These are phyloP conservation scores for Pelargonium myrrhifolium DNA, from an alignment of 441 rosid genomes.

Conservation along the genomic window DNA sequence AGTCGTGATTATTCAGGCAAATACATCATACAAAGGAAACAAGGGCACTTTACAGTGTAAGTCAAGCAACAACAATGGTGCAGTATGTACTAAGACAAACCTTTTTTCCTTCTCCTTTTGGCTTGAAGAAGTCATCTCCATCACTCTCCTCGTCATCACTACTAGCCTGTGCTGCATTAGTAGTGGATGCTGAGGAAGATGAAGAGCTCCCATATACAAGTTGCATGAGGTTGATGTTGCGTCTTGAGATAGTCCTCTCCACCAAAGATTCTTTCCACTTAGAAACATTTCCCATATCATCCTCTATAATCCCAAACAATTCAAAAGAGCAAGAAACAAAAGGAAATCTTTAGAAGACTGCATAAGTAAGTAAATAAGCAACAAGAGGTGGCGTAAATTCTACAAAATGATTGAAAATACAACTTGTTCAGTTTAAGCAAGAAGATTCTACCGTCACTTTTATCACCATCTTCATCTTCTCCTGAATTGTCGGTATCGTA, in stretches of 20 bases:
- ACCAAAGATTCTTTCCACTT: slow-evolving; percentile 73
- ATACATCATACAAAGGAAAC: not conserved
- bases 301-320: slow-evolving; percentile 29
- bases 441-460: slow-evolving; percentile 37
- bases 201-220: slow-evolving; percentile 62
- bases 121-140: slow-evolving; percentile 74
- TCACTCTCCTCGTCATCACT: slow-evolving; percentile 55
- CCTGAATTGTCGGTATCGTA: slow-evolving; percentile 42
- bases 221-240: slow-evolving; percentile 55
- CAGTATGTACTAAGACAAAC: slow-evolving; percentile 30
- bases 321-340: slow-evolving; percentile 14
- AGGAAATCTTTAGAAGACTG: not conserved
- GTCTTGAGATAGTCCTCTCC: slow-evolving; percentile 48
- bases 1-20: not conserved
- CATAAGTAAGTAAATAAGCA: not conserved
- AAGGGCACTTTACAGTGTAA: not conserved
- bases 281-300: slow-evolving; percentile 58
- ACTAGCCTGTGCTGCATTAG: slow-evolving; percentile 32
- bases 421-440: not conserved
- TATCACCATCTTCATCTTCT: slow-evolving; percentile 29
- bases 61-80: slow-evolving; percentile 1
- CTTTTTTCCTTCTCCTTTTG: slow-evolving; percentile 66
- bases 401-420: not conserved
- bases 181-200: slow-evolving; percentile 26
- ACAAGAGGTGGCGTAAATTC: not conserved